These are phyloP conservation scores for Lolium rigidum DNA, from an alignment of 176 grass and related monocot genomes.

Conservation along the genomic window DNA sequence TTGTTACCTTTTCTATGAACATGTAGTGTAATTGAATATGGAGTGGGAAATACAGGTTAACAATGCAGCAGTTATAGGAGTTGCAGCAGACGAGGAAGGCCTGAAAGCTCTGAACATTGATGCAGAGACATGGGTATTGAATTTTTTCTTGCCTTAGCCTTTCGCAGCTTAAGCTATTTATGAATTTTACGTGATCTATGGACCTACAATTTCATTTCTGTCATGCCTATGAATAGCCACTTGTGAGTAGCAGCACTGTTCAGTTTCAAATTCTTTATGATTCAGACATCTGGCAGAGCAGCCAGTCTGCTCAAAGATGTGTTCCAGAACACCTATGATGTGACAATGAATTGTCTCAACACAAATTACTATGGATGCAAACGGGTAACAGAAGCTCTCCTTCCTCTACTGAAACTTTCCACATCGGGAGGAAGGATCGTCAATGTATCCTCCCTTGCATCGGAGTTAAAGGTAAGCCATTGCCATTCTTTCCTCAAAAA, in stretches of 20 bases:
- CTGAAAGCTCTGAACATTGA: slow-evolving; percentile 69
- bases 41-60: slow-evolving; percentile 50
- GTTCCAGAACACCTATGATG: slow-evolving; percentile 57
- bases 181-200: background rate
- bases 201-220: background rate
- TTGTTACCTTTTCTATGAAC: background rate
- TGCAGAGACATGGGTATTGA: slow-evolving; percentile 54
- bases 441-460: slow-evolving; percentile 65
- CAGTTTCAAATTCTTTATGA: background rate
- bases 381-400: slow-evolving; percentile 71
- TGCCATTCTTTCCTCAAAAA: background rate
- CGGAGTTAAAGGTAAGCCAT: slow-evolving; percentile 58
- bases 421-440: slow-evolving; percentile 68
- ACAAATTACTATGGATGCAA: slow-evolving; percentile 69
- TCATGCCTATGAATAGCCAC: background rate
- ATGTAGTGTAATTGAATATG: background rate
- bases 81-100: slow-evolving; percentile 53
- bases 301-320: slow-evolving; percentile 61
- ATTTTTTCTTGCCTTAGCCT: too few relatives aligned
- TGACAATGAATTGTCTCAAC: slow-evolving; percentile 49
- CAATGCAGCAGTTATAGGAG: slow-evolving; percentile 64
- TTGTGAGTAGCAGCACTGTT: background rate
- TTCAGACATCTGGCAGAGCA: slow-evolving; percentile 73
- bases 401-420: slow-evolving; percentile 69
- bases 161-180: background rate